These are phyloP conservation scores for Myrmaecium sp. DNA, from an alignment of 2,329 filamentous ascomycete species.

Conservation along the genomic window DNA sequence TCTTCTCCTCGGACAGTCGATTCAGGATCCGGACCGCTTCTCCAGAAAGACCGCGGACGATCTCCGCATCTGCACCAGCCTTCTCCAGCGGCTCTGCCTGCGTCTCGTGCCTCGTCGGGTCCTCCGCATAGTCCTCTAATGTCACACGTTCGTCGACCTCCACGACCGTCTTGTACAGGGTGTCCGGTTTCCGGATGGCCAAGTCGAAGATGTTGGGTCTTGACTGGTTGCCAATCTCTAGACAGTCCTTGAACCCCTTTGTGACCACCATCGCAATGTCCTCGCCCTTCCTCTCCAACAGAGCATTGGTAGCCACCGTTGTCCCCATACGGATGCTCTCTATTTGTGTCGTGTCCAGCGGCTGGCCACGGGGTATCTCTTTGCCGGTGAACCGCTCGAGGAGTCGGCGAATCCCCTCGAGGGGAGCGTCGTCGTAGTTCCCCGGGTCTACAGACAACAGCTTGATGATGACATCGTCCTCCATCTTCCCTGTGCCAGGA, in stretches of 20 bases:
- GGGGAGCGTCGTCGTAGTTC: constrained; percentile 80
- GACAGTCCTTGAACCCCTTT: constrained; percentile 71
- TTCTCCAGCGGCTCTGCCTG: constrained; percentile 35
- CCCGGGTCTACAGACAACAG: constrained; percentile 76
- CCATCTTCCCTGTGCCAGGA: constrained; percentile 47
- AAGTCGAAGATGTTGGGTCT: constrained; percentile 83
- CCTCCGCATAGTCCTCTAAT: constrained; percentile 80
- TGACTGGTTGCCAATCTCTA: constrained; percentile 81
- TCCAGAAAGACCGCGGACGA: constrained; percentile 56
- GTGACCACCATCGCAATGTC: constrained; percentile 77
- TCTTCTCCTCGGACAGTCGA: constrained; percentile 39
- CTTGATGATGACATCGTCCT: constrained; percentile 69
- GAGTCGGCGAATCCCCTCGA: constrained; percentile 79
- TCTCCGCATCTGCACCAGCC: constrained; percentile 28
- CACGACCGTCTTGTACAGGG: constrained; percentile 70
- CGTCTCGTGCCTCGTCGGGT: constrained; percentile 49
- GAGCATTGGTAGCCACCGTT: constrained; percentile 81
- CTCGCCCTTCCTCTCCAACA: constrained; percentile 82
- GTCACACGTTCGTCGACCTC: constrained; percentile 86
- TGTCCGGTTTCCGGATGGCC: constrained; percentile 71
- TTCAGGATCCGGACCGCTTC: constrained; percentile 57
- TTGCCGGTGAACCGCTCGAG: constrained; percentile 58
- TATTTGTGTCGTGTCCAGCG: constrained; percentile 67
- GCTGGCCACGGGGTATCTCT: constrained; percentile 63
- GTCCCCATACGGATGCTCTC: constrained; percentile 93